Evolutionary conservation across 108 stramenopile species (phyloP).

Genomic region (Aurantiochytrium sp.): DNA sequence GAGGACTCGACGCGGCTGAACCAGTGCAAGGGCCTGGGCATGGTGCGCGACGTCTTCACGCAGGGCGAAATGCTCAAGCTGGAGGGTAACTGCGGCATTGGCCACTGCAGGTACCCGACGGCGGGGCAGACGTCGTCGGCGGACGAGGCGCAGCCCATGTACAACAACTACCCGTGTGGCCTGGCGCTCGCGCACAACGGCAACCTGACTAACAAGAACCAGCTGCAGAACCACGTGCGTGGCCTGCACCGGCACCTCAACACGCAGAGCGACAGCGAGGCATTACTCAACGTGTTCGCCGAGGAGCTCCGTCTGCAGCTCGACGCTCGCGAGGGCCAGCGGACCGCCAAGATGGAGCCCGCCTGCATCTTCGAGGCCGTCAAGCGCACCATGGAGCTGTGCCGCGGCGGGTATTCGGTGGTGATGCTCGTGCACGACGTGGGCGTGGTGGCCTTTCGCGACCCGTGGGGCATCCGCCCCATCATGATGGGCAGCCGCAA

Average conservation of each 20-base stretch:
- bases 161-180: conserved; percentile 95
- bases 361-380: conserved; percentile 43
- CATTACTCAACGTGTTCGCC: conserved; percentile 90
- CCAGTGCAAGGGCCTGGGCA: conserved; percentile 90
- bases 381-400: conserved; percentile 69
- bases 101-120: conserved; percentile 92
- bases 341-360: background rate
- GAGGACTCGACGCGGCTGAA: conserved; percentile 70
- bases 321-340: background rate
- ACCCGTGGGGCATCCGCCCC: conserved; percentile 95
- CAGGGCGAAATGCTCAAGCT: conserved; percentile 86
- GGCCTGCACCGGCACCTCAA: conserved; percentile 73
- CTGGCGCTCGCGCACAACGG: conserved; percentile 97
- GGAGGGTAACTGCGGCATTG: conserved; percentile 82
- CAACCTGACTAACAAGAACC: conserved; percentile 85
- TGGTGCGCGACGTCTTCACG: conserved; percentile 93
- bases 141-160: conserved; percentile 74
- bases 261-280: conserved; percentile 89
- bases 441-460: conserved; percentile 90
- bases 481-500: conserved; percentile 76
- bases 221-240: conserved; percentile 43
- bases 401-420: conserved; percentile 89
- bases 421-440: conserved; percentile 87
- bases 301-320: conserved; percentile 63
- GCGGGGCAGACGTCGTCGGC: background rate